Base-by-base conservation (phyloP, 2,329 filamentous ascomycete species). In the Xylariales sp. region DNA sequence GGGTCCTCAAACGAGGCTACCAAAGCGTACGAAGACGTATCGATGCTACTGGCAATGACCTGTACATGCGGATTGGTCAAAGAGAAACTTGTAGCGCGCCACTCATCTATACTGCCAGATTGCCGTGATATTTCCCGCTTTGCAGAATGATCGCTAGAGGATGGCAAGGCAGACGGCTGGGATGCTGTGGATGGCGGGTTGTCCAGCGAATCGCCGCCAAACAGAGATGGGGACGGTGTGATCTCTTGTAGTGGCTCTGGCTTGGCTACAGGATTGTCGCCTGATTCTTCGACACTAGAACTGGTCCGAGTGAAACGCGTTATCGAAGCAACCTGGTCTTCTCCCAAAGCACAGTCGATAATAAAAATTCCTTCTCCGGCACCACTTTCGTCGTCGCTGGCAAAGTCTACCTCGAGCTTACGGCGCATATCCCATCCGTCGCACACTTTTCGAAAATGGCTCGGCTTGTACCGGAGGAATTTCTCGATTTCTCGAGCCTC, bases 391-490 rank as follows among this genome's bases (percentile, higher is more conserved):
- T 93, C 85, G 47, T 90, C 87, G 15, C 78, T 81, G 28, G 85
- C 85, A 62, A 96, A 97, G 55, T 98, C 93, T 3, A 95, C 88
- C 51, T 93, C 84, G 3, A 97, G 67, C 44, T 70, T 81, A 43
- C 89, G 78, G 37, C 81, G 81, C 90, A 97, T 97, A 53, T 97
- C 87, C 91, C 93, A 97, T 3, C 85, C 85, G 41, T 85, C 67
- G 53, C 86, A 97, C 2, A 79, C 69, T 51, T 81, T 83, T 16
- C 83, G 80, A 57, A 95, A 95, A 49, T 94, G 78, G 28, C 78
- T 76, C 4, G 91, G 90, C 48, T 78, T 82, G 50, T 84, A 80
- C 0, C 67, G 69, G 14, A 94, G 60, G 48, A 85, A 94, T 29
- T 73, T 76, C 50, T 95, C 85, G 38, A 95, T 88, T 58, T 94